Evolutionary conservation across 192 early-diverging fungal genomes (phyloP).

Genomic region (Piromyces sp.): DNA sequence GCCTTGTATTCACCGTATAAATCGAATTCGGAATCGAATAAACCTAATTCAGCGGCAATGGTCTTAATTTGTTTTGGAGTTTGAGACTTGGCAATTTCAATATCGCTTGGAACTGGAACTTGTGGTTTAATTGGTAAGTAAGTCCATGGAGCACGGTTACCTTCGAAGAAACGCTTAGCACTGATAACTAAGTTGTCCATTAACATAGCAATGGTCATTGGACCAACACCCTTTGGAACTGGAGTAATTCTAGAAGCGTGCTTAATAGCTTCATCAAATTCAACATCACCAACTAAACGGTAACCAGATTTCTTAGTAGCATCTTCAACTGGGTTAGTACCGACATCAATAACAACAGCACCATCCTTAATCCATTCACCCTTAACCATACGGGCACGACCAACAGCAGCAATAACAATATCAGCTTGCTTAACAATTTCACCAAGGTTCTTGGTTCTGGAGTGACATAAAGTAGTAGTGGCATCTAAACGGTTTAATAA

Average conservation of each 20-base stretch:
- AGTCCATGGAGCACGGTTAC: slow-evolving; percentile 5
- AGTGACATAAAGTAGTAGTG: slow-evolving; percentile 92
- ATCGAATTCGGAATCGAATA: slow-evolving; percentile 60
- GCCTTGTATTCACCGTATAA: slow-evolving; percentile 76
- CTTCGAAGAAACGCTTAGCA: slow-evolving; percentile 50
- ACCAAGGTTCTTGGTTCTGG: slow-evolving; percentile 54
- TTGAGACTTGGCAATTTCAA: slow-evolving; percentile 82
- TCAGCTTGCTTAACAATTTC: slow-evolving; percentile 67
- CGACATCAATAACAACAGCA: slow-evolving; percentile 89
- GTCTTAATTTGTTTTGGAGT: slow-evolving; percentile 64
- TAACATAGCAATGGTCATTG: slow-evolving; percentile 98
- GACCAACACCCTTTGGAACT: slow-evolving; percentile 89
- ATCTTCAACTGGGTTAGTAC: slow-evolving; percentile 82
- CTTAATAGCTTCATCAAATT: slow-evolving; percentile 46
- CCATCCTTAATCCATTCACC: slow-evolving; percentile 91
- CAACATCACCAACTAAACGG: slow-evolving; percentile 87
- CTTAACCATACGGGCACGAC: slow-evolving; percentile 58
- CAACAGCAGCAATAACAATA: slow-evolving; percentile 80
- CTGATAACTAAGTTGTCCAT: slow-evolving; percentile 71
- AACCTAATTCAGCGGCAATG: slow-evolving; percentile 69
- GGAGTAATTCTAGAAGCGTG: slow-evolving; percentile 78
- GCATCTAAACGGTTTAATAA: slow-evolving; percentile 66
- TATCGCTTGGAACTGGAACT: slow-evolving; percentile 80
- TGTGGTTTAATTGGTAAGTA: slow-evolving; percentile 48
- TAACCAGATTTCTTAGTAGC: slow-evolving; percentile 73